Evolutionary conservation across 1,284 basidiomycete species (phyloP), one percentile per base, ranked within the genome.

Genomic region (Golubevia sp.): DNA sequence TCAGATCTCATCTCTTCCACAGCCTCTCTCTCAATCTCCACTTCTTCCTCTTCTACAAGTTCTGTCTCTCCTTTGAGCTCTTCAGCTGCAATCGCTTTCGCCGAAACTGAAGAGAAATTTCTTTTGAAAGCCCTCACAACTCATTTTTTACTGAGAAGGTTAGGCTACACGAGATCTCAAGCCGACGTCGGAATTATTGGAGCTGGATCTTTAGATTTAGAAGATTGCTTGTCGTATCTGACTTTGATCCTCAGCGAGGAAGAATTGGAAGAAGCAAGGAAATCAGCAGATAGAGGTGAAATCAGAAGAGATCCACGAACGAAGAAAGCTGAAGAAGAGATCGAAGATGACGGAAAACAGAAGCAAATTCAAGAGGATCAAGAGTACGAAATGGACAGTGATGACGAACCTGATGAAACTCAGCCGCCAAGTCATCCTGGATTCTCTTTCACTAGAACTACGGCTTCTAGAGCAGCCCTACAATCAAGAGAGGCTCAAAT

Each of bases 191-290:
- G 76, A 0, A 62, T 83, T 1, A 52, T 68, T 7, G 49, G 64
- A 26, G 63, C 76, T n/a, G 61, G 73, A 0, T 71, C 67, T 5
- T 67, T 75, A 1, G 79, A 83, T 18, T 55, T 79, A 0, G 80
- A 83, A 54, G 80, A 82, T 11, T 76, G 74, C 49, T 50, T 77
- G 38, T 8, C 76, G 0, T 79, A 70, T 27, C 76, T 83, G 34
- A 65, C 71, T 34, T 62, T 73, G 5, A 51, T 55, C 0, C 62
- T 79, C 13, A 44, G 38, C 18, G 11, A 44, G 18, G 38, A 44
- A 13, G 38, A 44, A 44, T 18, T 44, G 18, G 38, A 44, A 18
- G 38, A 8, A 13, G 38, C 38, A 13, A 44, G 38, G 18, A 44
- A 44, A 44, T 8, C 38, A 44, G 38, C 38, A 44, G 38, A 44